These are phyloP conservation scores for Sarocladiaceae sp. DNA, from an alignment of 2,329 filamentous ascomycete genomes.

Conservation along the genomic window DNA sequence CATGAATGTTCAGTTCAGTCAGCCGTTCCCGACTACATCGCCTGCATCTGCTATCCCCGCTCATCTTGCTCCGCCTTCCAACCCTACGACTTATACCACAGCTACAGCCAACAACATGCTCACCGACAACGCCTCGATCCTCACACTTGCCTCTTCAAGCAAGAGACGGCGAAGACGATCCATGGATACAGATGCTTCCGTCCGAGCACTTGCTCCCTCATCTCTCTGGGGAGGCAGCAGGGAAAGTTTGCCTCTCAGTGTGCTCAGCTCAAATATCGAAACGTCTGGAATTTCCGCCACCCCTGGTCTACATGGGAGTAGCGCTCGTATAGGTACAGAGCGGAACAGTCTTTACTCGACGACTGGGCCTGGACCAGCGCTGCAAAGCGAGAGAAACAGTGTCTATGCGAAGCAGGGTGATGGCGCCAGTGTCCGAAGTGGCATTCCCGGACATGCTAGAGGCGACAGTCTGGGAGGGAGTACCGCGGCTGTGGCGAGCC, in stretches of 20 bases:
- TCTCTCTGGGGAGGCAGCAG: slow-evolving; percentile 77
- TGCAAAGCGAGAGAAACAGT: slow-evolving; percentile 72
- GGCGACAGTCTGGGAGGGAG: slow-evolving; percentile 65
- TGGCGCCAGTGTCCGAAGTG: slow-evolving; percentile 72
- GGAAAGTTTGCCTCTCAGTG: slow-evolving; percentile 71
- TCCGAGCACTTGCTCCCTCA: slow-evolving; percentile 75
- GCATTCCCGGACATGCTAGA: slow-evolving; percentile 66
- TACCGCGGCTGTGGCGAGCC: slow-evolving; percentile 63
- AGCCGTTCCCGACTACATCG: slow-evolving; percentile 58
- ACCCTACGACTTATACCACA: slow-evolving; percentile 65
- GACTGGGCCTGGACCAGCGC: slow-evolving; percentile 58
- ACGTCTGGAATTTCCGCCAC: slow-evolving; percentile 36
- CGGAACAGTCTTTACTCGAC: slow-evolving; percentile 78
- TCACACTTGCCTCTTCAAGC: slow-evolving; percentile 77
- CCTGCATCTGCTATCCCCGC: slow-evolving; percentile 67
- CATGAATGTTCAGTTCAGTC: slow-evolving; percentile 50
- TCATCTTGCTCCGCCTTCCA: slow-evolving; percentile 50
- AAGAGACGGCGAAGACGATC: slow-evolving; percentile 71
- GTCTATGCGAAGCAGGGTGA: slow-evolving; percentile 68
- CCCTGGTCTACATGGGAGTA: slow-evolving; percentile 47
- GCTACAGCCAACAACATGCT: slow-evolving; percentile 77
- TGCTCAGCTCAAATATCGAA: slow-evolving; percentile 67
- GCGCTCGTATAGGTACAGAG: slow-evolving; percentile 44
- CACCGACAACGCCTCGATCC: slow-evolving; percentile 78
- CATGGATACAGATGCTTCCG: slow-evolving; percentile 79